Base-by-base conservation (phyloP, 805 yeast species). In the Sungouiozyma intestinalis region DNA sequence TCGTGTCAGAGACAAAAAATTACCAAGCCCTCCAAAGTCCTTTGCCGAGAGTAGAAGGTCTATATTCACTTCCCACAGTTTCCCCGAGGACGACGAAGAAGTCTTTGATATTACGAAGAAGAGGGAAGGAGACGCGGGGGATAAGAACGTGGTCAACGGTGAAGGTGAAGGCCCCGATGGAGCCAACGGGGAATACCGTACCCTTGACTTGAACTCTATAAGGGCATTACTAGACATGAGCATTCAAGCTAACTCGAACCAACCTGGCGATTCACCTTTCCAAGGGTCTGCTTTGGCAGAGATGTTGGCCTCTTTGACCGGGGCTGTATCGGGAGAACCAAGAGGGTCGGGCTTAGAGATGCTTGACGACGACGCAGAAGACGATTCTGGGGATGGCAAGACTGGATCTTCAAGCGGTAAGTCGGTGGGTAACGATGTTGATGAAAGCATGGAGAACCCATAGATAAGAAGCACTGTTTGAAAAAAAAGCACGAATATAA, bases 251-350 rank as follows among this genome's bases (percentile, higher is more conserved):
- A 75, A 76, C 54, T 20, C 41, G 13, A 31, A 24, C 11, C 40
- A 19, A 20, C 32, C 29, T n/a, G 16, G 27, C 27, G 16, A 20
- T 16, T 3, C 17, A 2, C 17, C 2, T 20, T 77, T 76, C 54
- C 81, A 77, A 53, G 76, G 76, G 4, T 66, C 79, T 19, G 71
- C 79, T 9, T 74, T 81, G 18, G 74, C 77, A 42, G 74, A 79
- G n/a, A 71, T 79, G 51, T 65, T 79, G 53, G 78, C 79, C 19
- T 67, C 73, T 6, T 52, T 69, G 36, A 70, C 71, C 33, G 68
- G 63, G 24, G 64, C 65, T 41, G 57, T 55, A 7, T 52, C 54
- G 17, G 63, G 62, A 20, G 62, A 53, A 37, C 50, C 54, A 34
- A 56, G 55, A 13, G 41, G 43, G 4, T 39, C 40, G 17, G 16